Evolutionary conservation across 306 rosid species (phyloP), one percentile per base, ranked within the genome.

Genomic region (Rosa multiflora): DNA sequence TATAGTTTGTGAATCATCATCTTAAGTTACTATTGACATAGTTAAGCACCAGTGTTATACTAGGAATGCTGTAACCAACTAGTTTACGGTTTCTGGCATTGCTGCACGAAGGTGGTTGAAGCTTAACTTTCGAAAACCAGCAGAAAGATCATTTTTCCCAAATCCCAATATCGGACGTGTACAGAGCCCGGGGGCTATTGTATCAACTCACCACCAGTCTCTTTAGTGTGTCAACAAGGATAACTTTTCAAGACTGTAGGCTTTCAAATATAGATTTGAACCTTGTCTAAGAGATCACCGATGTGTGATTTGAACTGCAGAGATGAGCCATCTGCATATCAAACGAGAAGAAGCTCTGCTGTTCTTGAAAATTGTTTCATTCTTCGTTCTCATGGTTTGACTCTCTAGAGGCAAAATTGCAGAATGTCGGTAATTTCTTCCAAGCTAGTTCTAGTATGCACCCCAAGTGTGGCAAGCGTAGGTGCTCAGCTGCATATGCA

Each of bases 331-430:
- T 82, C 85, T 94, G 97, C n/a, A 91, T 89, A 42, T 94, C 96
- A 40, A 94, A 92, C 0, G 87, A 85, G 72, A 96, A 97, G 73
- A 96, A 97, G 73, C 98, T 94, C 15, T 90, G 47, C 94, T 94
- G 80, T 91, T 79, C 53, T 91, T 83, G 51, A 81, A 94, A 49
- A 92, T 92, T 82, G 97, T 88, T 47, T 92, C 98, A 59, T 94
- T 94, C 61, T 82, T 94, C 83, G 67, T 88, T 83, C 92, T 85
- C 52, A 94, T 84, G 46, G 94, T 32, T 94, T 61, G 94, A 90
- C 70, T 97, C 98, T 35, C 98, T 97, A 0, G 98, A 92, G 14
- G 98, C 98, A 44, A 90, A 75, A 90, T 94, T 1, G 98, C 98
- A 8, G 96, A 94, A 42, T 89, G 93, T 42, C 91, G 84, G 83